Evolutionary conservation across 2,329 filamentous ascomycete species (phyloP).

Genomic region (Cercospora sp.): DNA sequence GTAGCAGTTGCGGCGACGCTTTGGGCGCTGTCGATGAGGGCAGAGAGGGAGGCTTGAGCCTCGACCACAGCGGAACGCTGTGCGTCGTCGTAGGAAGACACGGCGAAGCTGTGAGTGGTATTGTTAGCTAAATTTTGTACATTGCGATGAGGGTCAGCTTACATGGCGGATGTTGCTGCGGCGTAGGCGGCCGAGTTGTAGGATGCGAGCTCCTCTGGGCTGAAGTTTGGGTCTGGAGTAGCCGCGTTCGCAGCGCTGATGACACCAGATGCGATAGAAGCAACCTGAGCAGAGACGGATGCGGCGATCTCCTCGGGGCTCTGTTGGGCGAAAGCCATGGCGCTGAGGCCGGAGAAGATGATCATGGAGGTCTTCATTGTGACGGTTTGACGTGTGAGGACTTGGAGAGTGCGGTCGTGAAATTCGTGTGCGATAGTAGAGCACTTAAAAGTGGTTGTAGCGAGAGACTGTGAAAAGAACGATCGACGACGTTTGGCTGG

Average conservation of each 20-base stretch:
- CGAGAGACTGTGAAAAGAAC: not conserved
- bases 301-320: constrained; percentile 13
- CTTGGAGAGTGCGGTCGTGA: not conserved
- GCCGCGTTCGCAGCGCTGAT: constrained; percentile 18
- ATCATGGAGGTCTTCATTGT: constrained; percentile 30
- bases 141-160: not conserved
- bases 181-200: constrained; percentile 22
- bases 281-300: constrained; percentile 18
- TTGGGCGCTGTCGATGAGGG: constrained; percentile 8
- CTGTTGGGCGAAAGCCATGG: constrained; percentile 27
- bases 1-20: not conserved
- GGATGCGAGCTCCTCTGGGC: constrained; percentile 19
- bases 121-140: constrained; percentile 1
- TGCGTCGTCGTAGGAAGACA: constrained; percentile 19
- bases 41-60: constrained; percentile 18
- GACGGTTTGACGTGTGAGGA: not conserved
- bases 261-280: constrained; percentile 14
- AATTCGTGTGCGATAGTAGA: not conserved
- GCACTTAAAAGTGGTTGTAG: not conserved
- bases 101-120: constrained; percentile 5
- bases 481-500: not conserved
- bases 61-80: constrained; percentile 19
- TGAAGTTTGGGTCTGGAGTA: constrained; percentile 12
- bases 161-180: constrained; percentile 21
- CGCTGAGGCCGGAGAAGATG: constrained; percentile 28